Evolutionary conservation across 768 basidiomycete genomes (phyloP).

Genomic region (Trametes meyenii): DNA sequence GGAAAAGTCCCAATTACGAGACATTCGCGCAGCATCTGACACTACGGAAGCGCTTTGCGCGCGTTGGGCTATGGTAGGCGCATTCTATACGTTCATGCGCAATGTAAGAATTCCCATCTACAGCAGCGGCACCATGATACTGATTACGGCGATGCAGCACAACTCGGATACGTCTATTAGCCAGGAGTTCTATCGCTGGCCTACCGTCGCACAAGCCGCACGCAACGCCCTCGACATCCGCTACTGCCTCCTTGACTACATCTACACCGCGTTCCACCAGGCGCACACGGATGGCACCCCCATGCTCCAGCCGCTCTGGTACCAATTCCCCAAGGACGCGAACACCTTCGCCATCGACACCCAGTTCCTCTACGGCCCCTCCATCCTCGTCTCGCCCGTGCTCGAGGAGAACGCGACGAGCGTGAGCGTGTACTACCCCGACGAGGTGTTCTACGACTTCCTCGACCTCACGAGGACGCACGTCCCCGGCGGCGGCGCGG

Average conservation of each 20-base stretch:
- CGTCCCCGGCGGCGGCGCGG: conserved; percentile 48
- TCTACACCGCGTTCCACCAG: conserved; percentile 71
- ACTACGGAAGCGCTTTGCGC: conserved; percentile 72
- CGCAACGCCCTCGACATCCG: conserved; percentile 62
- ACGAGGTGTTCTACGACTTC: conserved; percentile 70
- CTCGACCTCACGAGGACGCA: conserved; percentile 48
- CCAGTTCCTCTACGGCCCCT: conserved; percentile 71
- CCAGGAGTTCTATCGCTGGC: conserved; percentile 75
- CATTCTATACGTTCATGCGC: conserved; percentile 80
- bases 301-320: conserved; percentile 65
- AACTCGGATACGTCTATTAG: conserved; percentile 53
- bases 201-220: conserved; percentile 57
- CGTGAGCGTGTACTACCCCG: conserved; percentile 63
- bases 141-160: conserved; percentile 42
- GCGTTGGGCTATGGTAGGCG: conserved; percentile 77
- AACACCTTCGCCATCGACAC: conserved; percentile 62
- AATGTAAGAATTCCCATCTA: conserved; percentile 50
- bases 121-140: not conserved
- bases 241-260: conserved; percentile 70
- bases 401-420: conserved; percentile 60
- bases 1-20: not conserved
- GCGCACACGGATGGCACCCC: conserved; percentile 63
- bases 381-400: conserved; percentile 70
- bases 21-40: conserved; percentile 44
- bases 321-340: conserved; percentile 64